Conservation (phyloP, 169 alveolate species). For the Plasmodium coatneyi region DNA sequence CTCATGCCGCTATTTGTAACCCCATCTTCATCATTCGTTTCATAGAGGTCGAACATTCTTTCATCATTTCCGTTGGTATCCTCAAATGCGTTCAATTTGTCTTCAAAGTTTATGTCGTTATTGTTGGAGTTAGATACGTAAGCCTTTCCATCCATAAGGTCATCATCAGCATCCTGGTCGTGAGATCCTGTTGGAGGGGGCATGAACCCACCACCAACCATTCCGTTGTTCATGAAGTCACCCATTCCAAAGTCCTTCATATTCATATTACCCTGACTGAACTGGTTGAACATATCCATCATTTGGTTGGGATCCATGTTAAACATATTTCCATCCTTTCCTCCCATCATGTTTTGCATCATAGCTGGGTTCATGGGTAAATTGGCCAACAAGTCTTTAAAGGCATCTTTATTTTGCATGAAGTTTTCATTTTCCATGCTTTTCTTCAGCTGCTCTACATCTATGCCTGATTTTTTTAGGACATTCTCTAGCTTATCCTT, state of each 20-base stretch:
- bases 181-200: not conserved
- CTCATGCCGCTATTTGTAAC: not conserved
- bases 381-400: not conserved
- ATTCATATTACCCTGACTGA: not conserved
- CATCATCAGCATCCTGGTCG: not conserved
- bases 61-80: not conserved
- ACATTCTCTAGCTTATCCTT: conserved; percentile 23
- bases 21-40: not conserved
- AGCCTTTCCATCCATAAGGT: not conserved
- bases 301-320: not conserved
- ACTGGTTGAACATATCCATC: conserved; percentile 12
- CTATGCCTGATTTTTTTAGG: conserved; percentile 19
- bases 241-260: not conserved
- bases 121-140: conserved; percentile 1
- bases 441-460: conserved; percentile 42
- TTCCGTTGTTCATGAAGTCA: not conserved
- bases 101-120: not conserved
- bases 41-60: not conserved
- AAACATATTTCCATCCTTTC: not conserved
- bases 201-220: not conserved
- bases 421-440: conserved; percentile 5
- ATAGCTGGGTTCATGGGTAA: not conserved
- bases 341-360: conserved; percentile 1
- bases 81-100: conserved; percentile 1
- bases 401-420: conserved; percentile 7